phyloP scores from a whole-genome alignment of 441 rosid genomes.

The Eugenia klotzschiana region DNA sequence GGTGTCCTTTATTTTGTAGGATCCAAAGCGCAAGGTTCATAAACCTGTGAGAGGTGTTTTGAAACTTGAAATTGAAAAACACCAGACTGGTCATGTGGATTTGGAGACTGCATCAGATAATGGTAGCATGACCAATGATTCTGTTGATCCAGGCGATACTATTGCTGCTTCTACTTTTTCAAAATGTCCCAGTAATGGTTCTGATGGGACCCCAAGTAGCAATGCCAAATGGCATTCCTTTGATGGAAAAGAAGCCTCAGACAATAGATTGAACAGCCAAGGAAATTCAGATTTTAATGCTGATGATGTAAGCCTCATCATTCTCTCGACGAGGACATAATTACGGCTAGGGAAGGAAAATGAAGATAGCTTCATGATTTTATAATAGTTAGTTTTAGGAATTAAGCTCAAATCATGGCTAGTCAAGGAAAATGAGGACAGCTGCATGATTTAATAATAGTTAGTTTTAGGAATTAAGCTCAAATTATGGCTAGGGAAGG shows the following conservation, averaged over 20 bases:
- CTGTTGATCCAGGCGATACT: conserved; percentile 56
- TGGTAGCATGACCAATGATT: conserved; percentile 83
- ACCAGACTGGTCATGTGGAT: conserved; percentile 55
- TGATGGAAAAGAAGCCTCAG: conserved; percentile 56
- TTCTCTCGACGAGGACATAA: neutral
- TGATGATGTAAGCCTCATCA: conserved; percentile 47
- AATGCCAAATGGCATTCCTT: conserved; percentile 37
- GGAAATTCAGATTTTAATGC: conserved; percentile 38
- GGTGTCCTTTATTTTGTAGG: conserved; percentile 37
- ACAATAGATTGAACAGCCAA: conserved; percentile 40
- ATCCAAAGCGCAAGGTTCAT: conserved; percentile 89
- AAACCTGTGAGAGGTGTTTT: conserved; percentile 91
- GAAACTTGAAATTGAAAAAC: conserved; percentile 91
- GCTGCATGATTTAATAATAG: neutral
- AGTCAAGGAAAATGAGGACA: neutral
- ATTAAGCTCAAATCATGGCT: neutral
- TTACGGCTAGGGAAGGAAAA: neutral
- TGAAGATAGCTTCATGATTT: neutral
- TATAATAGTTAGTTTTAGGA: neutral
- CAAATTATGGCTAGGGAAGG: neutral
- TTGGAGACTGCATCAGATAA: conserved; percentile 74
- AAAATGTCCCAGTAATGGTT: conserved; percentile 63
- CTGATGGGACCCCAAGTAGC: conserved; percentile 50
- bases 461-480: neutral
- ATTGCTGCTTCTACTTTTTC: conserved; percentile 35